phyloP scores from a whole-genome alignment of 1,284 basidiomycete species.

The Coniferiporia sulphurascens region DNA sequence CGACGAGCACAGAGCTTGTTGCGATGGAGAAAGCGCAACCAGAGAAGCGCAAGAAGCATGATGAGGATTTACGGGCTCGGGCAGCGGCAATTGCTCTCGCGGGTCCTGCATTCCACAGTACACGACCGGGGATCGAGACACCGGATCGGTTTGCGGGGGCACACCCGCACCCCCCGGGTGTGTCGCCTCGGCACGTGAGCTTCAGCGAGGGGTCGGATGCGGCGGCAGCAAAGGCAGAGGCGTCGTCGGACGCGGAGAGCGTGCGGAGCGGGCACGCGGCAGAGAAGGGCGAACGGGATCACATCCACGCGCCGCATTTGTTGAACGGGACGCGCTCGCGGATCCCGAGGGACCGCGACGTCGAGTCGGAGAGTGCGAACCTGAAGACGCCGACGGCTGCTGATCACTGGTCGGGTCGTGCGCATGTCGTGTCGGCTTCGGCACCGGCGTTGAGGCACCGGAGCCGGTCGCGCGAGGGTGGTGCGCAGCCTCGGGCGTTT shows the following conservation, averaged over 20 bases:
- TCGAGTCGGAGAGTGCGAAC: conserved; percentile 41
- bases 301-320: conserved; percentile 43
- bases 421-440: conserved; percentile 19
- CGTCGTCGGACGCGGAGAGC: background rate
- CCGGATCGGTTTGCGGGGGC: conserved; percentile 74
- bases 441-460: conserved; percentile 27
- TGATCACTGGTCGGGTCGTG: conserved; percentile 21
- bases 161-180: conserved; percentile 50
- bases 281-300: conserved; percentile 48
- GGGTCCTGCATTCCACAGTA: conserved; percentile 17
- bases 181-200: conserved; percentile 51
- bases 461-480: conserved; percentile 32
- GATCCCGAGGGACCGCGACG: conserved; percentile 49
- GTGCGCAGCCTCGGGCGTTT: conserved; percentile 56
- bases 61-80: conserved; percentile 28
- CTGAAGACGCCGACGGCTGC: conserved; percentile 56
- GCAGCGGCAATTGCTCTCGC: conserved; percentile 33
- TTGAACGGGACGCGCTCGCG: conserved; percentile 45
- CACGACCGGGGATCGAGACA: conserved; percentile 51
- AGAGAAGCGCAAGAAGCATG: conserved; percentile 18
- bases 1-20: conserved; percentile 16
- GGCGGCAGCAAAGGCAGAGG: background rate
- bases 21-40: conserved; percentile 30
- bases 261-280: conserved; percentile 13
- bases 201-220: conserved; percentile 28